These are phyloP conservation scores for Rhazya stricta DNA, from an alignment of 257 asterid species.

Conservation along the genomic window DNA sequence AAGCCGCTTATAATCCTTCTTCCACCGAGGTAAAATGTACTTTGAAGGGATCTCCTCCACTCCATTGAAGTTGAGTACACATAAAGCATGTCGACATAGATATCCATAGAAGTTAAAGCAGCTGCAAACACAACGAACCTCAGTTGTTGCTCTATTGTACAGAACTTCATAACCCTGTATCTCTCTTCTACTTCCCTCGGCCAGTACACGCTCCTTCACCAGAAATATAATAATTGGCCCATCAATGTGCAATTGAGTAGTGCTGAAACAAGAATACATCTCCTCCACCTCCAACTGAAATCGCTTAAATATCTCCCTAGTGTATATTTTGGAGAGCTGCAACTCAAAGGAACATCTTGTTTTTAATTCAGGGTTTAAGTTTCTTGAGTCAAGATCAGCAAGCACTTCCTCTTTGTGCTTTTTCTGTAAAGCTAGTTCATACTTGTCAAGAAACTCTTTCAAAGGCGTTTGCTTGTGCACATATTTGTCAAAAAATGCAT, in stretches of 20 bases:
- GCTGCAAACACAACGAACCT: conserved; percentile 77
- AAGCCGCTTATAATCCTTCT: conserved; percentile 59
- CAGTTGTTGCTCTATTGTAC: conserved; percentile 44
- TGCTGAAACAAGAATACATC: conserved; percentile 81
- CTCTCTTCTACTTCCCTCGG: conserved; percentile 65
- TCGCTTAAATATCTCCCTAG: conserved; percentile 51
- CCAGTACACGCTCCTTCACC: conserved; percentile 62
- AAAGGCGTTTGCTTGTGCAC: conserved; percentile 75
- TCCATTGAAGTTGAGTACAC: conserved; percentile 74
- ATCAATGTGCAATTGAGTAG: conserved; percentile 58
- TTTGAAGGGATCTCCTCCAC: conserved; percentile 69
- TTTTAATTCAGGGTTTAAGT: conserved; percentile 46
- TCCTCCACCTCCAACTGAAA: conserved; percentile 79
- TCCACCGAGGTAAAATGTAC: conserved; percentile 68
- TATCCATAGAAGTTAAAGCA: conserved; percentile 81
- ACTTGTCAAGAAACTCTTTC: conserved; percentile 81
- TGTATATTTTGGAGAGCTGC: conserved; percentile 60
- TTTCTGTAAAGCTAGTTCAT: conserved; percentile 67
- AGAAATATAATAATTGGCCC: conserved; percentile 52
- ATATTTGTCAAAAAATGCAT: conserved; percentile 55
- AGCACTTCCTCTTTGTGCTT: conserved; percentile 62
- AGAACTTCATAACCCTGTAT: conserved; percentile 62
- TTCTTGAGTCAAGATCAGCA: conserved; percentile 66
- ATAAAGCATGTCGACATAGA: conserved; percentile 64
- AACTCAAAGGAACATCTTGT: conserved; percentile 67